Conservation (phyloP, 495 filamentous ascomycete species). For the Xylaria telfairii region DNA sequence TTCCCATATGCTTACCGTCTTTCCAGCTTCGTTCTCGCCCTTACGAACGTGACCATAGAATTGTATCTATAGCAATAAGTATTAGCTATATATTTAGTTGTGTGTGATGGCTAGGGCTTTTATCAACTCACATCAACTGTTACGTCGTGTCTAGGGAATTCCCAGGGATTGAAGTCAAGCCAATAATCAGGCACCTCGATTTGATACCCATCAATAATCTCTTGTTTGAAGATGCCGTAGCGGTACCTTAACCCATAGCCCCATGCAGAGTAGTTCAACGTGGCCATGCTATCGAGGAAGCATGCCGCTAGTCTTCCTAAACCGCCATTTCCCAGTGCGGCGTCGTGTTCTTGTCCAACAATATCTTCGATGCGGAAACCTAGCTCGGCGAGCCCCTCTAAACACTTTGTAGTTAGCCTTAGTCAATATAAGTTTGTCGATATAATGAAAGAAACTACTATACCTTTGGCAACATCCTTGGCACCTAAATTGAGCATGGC, state of each 20-base stretch:
- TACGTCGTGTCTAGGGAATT: conserved; percentile 94
- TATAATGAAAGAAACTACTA: not conserved
- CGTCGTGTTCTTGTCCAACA: conserved; percentile 93
- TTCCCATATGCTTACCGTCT: conserved; percentile 76
- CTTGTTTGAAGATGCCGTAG: conserved; percentile 99
- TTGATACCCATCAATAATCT: conserved; percentile 96
- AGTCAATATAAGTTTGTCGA: not conserved
- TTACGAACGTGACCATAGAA: conserved; percentile 89
- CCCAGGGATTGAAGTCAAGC: conserved; percentile 99
- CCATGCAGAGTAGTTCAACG: conserved; percentile 94
- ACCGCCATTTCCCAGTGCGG: conserved; percentile 94
- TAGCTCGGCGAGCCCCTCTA: conserved; percentile 83
- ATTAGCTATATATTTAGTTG: conserved; percentile 23
- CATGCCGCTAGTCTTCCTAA: conserved; percentile 94
- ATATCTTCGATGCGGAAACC: conserved; percentile 98
- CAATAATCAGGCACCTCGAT: conserved; percentile 98
- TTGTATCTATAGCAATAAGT: conserved; percentile 66
- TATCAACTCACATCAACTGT: conserved; percentile 71
- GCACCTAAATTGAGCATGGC: conserved; percentile 94
- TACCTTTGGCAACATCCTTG: conserved; percentile 84
- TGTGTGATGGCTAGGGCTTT: not conserved
- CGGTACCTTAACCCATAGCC: conserved; percentile 94
- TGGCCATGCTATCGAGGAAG: conserved; percentile 94
- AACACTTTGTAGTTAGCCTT: conserved; percentile 24
- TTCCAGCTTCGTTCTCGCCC: conserved; percentile 74